Evolutionary conservation across 345 rosid genomes (phyloP).

Genomic region (Ceriops tagal): DNA sequence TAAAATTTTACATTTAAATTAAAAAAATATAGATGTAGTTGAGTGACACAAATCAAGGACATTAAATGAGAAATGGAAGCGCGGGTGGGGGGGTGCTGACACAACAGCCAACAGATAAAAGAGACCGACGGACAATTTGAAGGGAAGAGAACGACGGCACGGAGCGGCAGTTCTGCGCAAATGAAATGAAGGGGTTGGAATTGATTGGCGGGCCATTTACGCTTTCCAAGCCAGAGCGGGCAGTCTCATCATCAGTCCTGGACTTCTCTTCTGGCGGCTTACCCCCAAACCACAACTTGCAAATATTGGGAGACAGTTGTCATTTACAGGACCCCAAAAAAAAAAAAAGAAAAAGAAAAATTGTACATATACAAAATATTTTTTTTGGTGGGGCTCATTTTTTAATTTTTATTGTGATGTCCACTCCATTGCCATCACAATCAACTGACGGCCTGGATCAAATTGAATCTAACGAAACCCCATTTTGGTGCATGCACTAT

Average conservation of each 20-base stretch:
- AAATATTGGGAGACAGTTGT: too few relatives aligned
- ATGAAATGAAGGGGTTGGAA: too few relatives aligned
- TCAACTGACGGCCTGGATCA: conserved; percentile 16
- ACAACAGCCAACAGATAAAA: background rate
- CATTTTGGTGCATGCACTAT: conserved; percentile 22
- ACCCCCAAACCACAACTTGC: background rate
- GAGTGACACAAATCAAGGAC: conserved; percentile 46
- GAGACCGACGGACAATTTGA: background rate
- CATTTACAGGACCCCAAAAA: too few relatives aligned
- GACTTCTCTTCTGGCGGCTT: background rate
- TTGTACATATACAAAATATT: too few relatives aligned
- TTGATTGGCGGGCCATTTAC: too few relatives aligned
- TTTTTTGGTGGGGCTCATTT: too few relatives aligned
- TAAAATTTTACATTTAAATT: too few relatives aligned
- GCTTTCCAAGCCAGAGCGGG: too few relatives aligned
- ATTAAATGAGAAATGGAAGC: conserved; percentile 33
- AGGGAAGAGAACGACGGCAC: background rate
- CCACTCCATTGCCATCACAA: background rate
- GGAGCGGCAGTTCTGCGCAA: background rate
- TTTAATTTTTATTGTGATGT: too few relatives aligned
- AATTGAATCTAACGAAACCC: conserved; percentile 15
- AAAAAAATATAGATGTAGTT: conserved; percentile 25
- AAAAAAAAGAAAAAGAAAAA: too few relatives aligned
- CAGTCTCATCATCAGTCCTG: too few relatives aligned
- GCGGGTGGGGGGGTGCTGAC: conserved; percentile 37